These are phyloP conservation scores for Gaultheria prostrata DNA, from an alignment of 148 eudicot species.

Conservation along the genomic window DNA sequence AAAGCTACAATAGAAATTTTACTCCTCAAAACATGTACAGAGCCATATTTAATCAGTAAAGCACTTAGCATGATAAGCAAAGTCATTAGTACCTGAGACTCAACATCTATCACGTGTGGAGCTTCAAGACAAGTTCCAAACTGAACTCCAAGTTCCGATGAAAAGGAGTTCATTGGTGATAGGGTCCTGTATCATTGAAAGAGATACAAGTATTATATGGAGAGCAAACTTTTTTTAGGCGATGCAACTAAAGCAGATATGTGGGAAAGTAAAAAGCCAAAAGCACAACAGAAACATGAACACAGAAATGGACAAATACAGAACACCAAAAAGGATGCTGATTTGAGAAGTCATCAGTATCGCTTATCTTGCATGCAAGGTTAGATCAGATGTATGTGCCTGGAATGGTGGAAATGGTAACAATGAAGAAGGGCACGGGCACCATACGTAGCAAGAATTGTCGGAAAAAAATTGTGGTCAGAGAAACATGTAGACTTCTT, in stretches of 20 bases:
- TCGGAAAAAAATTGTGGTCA: not conserved
- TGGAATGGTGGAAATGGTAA: not conserved
- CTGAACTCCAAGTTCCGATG: slow-evolving; percentile 90
- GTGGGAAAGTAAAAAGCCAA: not conserved
- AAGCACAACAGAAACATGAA: not conserved
- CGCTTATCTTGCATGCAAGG: not conserved
- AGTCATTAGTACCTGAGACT: slow-evolving; percentile 64
- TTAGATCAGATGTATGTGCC: not conserved
- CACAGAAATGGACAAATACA: not conserved
- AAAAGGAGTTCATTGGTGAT: slow-evolving; percentile 85
- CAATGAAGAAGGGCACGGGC: not conserved
- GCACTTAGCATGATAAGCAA: not conserved
- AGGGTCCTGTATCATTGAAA: slow-evolving; percentile 59
- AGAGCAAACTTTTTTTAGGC: not conserved
- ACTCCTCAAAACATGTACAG: slow-evolving; percentile 13
- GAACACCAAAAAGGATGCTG: not conserved
- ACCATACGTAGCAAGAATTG: not conserved
- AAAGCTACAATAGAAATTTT: slow-evolving; percentile 43
- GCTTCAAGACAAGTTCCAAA: slow-evolving; percentile 89
- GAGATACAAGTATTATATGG: slow-evolving; percentile 5
- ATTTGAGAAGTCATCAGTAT: not conserved
- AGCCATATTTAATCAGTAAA: not conserved
- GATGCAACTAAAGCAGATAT: not conserved
- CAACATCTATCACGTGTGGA: slow-evolving; percentile 81
- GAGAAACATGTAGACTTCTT: not conserved